Conservation (phyloP, 148 eudicot species). For the Linanthus parryae region DNA sequence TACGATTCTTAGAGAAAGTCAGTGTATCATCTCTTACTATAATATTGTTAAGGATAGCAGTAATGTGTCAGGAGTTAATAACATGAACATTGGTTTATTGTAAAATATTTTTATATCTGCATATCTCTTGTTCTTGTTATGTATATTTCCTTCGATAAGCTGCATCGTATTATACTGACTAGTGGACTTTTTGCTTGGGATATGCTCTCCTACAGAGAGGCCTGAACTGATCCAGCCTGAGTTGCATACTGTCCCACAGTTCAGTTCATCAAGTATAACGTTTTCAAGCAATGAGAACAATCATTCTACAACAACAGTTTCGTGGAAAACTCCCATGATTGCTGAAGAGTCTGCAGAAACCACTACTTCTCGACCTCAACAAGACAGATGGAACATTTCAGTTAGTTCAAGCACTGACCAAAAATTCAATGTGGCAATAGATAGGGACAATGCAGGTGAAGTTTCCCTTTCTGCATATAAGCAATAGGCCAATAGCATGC, state of each 20-base stretch:
- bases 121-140: no score
- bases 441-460: conserved; percentile 12
- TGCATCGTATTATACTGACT: background rate
- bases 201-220: conserved; percentile 4
- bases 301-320: conserved; percentile 5
- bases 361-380: conserved; percentile 6
- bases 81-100: no score
- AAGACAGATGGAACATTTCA: conserved; percentile 20
- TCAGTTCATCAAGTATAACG: conserved; percentile 1
- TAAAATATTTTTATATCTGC: no score
- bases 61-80: no score
- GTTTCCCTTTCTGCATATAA: background rate
- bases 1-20: no score
- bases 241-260: background rate
- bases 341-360: conserved; percentile 15
- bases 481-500: no score
- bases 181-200: background rate
- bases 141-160: no score
- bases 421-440: conserved; percentile 10
- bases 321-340: conserved; percentile 6
- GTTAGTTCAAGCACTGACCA: conserved; percentile 12
- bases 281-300: background rate
- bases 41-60: no score
- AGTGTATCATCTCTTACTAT: no score
- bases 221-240: background rate